Percentiles rank a stretch among this genome's conserved stretches.
Evolutionary conservation across 306 rosid species (phyloP).

Genomic region (Glycine tomentella): DNA sequence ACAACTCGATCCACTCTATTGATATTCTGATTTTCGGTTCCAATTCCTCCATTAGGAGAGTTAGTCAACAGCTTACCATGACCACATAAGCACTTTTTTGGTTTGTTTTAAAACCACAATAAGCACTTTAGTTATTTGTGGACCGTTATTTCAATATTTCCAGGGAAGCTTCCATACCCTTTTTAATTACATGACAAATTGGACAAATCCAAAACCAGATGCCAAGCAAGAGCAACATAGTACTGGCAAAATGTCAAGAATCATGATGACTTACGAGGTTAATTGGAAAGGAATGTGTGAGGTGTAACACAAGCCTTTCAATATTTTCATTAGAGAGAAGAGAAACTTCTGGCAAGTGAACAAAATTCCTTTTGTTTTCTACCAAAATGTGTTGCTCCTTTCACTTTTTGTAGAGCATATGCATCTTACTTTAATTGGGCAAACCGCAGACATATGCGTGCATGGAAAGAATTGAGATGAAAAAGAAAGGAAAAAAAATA

Average conservation of each 20-base stretch:
- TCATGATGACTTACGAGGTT: background rate
- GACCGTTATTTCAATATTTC: constrained; percentile 5
- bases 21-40: background rate
- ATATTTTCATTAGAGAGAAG: background rate
- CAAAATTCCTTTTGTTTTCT: background rate
- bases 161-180: background rate
- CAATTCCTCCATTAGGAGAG: background rate
- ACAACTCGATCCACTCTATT: background rate
- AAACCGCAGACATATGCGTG: background rate
- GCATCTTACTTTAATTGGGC: constrained; percentile 7
- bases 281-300: background rate
- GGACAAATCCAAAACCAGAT: constrained; percentile 12
- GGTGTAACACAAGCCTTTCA: background rate
- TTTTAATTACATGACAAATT: background rate
- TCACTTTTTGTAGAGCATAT: background rate
- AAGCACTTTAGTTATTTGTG: constrained; percentile 31
- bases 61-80: constrained; percentile 4
- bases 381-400: background rate
- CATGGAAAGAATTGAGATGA: background rate
- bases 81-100: constrained; percentile 29
- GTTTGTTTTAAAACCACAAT: constrained; percentile 25
- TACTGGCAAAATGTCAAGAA: constrained; percentile 19
- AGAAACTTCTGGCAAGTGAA: background rate
- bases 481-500: background rate
- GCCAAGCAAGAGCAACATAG: background rate